Base-by-base conservation (phyloP, 305 asterid genomes). In the Fraxinus velutina region DNA sequence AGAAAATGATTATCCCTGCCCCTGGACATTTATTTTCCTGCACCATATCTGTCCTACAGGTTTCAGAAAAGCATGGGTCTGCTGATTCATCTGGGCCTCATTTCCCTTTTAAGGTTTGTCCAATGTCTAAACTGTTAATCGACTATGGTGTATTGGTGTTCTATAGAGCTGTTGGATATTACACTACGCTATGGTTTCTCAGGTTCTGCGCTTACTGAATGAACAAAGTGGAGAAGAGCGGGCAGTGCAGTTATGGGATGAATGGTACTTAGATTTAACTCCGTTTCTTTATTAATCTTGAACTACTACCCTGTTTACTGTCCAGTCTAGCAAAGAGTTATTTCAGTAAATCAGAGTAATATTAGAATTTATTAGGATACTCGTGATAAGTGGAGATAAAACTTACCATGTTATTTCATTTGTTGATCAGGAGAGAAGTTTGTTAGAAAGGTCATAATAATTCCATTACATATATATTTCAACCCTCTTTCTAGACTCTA, bases 181-280 rank as follows among this genome's bases (percentile, higher is more conserved):
- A 83, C 75, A 79, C 52, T 79, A 52, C 55, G 34, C 71, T 52
- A 55, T 75, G 86, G 79, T 83, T 83, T 83, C 73, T 74, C 89
- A 96, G 99, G 91, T 87, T 80, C 79, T 94, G 87, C 97, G 90
- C 83, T 89, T 96, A 83, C 86, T 96, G 85, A 92, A 94, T 83
- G 99, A 96, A 86, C 92, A 91, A 86, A 91, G 88, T 82, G 98
- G 98, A 88, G 93, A 89, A 79, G 99, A 96, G 87, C 89, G 89
- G 82, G 85, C 86, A 73, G 92, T 90, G 88, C 93, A 90, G 19
- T 84, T 96, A 89, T 87, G 93, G 95, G 98, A 94, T 86, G 97
- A 92, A 84, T 96, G 99, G 99, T 96, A 83, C 81, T 89, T 87
- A 81, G 84, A 73, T 73, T 39, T 79, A 79, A 66, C 39, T 34